Percentiles rank a stretch among this genome's conserved stretches.
Conservation (phyloP, 768 basidiomycete species). For the Arthromyces matolae region DNA sequence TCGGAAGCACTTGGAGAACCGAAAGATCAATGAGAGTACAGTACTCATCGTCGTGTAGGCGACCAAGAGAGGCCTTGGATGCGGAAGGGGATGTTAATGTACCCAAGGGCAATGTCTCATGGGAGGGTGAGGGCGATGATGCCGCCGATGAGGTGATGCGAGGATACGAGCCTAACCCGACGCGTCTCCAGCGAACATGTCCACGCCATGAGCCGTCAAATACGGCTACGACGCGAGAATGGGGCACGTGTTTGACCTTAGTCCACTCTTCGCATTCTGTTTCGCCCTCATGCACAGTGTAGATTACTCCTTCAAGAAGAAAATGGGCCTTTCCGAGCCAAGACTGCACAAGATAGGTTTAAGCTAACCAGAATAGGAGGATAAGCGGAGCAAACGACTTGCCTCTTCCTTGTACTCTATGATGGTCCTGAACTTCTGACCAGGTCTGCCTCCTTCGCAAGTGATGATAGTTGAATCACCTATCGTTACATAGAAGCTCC, state of each 20-base stretch:
- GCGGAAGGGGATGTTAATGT: constrained; percentile 32
- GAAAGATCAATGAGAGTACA: constrained; percentile 74
- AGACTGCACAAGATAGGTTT: constrained; percentile 40
- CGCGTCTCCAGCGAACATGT: constrained; percentile 74
- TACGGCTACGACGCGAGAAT: constrained; percentile 67
- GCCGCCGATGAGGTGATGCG: constrained; percentile 37
- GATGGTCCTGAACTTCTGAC: constrained; percentile 68
- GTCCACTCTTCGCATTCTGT: constrained; percentile 69
- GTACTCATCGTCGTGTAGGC: constrained; percentile 50
- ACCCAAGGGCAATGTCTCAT: constrained; percentile 36
- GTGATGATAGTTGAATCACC: constrained; percentile 78
- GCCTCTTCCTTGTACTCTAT: constrained; percentile 98
- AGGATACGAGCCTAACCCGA: constrained; percentile 42
- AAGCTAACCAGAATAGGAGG: constrained; percentile 1
- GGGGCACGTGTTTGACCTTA: constrained; percentile 87
- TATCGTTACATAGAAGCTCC: constrained; percentile 88
- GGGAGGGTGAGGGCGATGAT: constrained; percentile 47
- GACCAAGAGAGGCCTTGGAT: constrained; percentile 43
- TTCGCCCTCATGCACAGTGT: constrained; percentile 68
- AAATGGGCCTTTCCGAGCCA: constrained; percentile 91
- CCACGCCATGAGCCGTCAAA: constrained; percentile 90
- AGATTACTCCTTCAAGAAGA: constrained; percentile 84
- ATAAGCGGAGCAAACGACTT: constrained; percentile 20
- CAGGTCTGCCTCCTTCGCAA: constrained; percentile 64
- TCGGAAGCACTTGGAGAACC: constrained; percentile 68